Evolutionary conservation across 208 protist species (phyloP).

Genomic region (Trypanosoma congolense): DNA sequence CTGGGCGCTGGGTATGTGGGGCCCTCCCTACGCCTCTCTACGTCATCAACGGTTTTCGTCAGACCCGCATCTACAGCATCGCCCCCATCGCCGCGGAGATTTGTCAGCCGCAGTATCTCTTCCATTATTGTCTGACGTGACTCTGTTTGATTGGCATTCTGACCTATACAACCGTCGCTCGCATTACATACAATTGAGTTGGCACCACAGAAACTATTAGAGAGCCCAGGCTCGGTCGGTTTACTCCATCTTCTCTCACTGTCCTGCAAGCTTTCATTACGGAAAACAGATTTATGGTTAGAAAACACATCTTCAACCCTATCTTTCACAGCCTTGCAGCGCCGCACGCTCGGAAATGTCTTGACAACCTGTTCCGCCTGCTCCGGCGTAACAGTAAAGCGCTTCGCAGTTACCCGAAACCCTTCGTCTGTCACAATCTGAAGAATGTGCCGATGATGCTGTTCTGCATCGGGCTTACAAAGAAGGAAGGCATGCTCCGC

Average conservation of each 20-base stretch:
- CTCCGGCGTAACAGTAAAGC: conserved; percentile 39
- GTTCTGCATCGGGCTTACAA: conserved; percentile 59
- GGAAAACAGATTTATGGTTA: background rate
- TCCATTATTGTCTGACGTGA: conserved; percentile 21
- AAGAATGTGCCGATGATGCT: conserved; percentile 45
- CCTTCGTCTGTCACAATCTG: conserved; percentile 43
- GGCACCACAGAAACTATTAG: conserved; percentile 1
- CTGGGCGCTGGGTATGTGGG: background rate
- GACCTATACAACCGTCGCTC: background rate
- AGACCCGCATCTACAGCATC: conserved; percentile 31
- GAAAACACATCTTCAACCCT: conserved; percentile 17
- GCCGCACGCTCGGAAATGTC: conserved; percentile 43
- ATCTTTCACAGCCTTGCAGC: conserved; percentile 9
- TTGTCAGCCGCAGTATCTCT: conserved; percentile 28
- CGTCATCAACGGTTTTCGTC: conserved; percentile 2
- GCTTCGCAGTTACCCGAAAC: conserved; percentile 46
- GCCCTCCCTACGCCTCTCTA: background rate
- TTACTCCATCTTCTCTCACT: background rate
- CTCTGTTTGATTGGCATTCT: background rate
- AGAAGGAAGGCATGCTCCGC: conserved; percentile 56
- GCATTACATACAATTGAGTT: background rate
- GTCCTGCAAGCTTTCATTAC: background rate
- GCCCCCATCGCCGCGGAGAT: conserved; percentile 4
- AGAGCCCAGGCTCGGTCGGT: background rate
- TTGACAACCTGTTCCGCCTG: conserved; percentile 45